These are phyloP conservation scores for Pythium vanterpoolii DNA, from an alignment of 352 stramenopile species.

Conservation along the genomic window DNA sequence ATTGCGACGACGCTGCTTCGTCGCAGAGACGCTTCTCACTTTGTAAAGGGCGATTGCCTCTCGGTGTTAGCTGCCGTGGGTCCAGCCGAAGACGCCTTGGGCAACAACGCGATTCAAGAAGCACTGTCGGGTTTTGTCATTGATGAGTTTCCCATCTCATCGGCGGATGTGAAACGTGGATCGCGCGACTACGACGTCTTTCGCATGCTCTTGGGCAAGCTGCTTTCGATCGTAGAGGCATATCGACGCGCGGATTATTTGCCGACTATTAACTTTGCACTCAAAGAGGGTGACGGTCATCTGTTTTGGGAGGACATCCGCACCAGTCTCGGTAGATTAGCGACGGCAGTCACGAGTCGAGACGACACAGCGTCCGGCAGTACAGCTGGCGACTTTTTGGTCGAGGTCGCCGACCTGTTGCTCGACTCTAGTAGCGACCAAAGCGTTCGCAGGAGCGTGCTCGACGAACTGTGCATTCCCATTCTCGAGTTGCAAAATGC, in stretches of 20 bases:
- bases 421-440: slow-evolving; percentile 15
- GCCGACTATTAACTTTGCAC: slow-evolving; percentile 46
- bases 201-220: slow-evolving; percentile 41
- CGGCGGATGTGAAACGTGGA: slow-evolving; percentile 53
- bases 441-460: slow-evolving; percentile 13
- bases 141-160: slow-evolving; percentile 74
- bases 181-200: slow-evolving; percentile 73
- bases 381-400: slow-evolving; percentile 7
- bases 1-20: slow-evolving; percentile 36
- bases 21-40: slow-evolving; percentile 36
- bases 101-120: slow-evolving; percentile 25
- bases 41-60: slow-evolving; percentile 61
- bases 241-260: slow-evolving; percentile 45
- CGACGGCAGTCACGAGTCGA: slow-evolving; percentile 7
- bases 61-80: slow-evolving; percentile 36
- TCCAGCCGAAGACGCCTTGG: slow-evolving; percentile 5
- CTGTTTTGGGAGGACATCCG: slow-evolving; percentile 55
- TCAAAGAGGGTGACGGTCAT: slow-evolving; percentile 61
- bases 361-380: neutral
- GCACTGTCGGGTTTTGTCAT: slow-evolving; percentile 51
- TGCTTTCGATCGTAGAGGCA: slow-evolving; percentile 55
- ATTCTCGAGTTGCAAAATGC: slow-evolving; percentile 18
- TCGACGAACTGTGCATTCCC: slow-evolving; percentile 23
- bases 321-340: slow-evolving; percentile 39
- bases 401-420: slow-evolving; percentile 18